Evolutionary conservation across 768 basidiomycete genomes (phyloP).

Genomic region (Suillus americanus): DNA sequence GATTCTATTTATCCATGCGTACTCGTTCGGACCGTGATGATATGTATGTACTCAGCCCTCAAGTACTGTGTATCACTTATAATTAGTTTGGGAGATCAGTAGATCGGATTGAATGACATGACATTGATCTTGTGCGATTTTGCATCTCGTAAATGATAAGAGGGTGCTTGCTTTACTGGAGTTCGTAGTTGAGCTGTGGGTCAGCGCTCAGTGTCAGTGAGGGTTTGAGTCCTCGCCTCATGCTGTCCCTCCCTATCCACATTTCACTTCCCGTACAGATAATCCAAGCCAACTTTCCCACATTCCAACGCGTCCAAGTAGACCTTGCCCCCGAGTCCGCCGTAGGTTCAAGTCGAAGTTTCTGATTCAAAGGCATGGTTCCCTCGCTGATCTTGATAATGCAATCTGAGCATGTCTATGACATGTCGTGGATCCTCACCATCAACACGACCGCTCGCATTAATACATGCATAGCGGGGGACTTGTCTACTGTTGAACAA

Average conservation of each 20-base stretch:
- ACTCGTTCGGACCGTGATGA: conserved; percentile 14
- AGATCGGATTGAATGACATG: neutral
- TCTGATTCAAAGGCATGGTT: neutral
- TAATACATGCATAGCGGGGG: neutral
- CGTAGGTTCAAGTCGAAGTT: neutral
- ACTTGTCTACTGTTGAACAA: neutral
- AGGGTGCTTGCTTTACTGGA: neutral
- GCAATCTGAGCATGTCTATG: neutral
- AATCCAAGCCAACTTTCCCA: neutral
- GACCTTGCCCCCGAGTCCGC: neutral
- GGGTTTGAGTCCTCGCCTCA: neutral
- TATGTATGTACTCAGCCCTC: conserved; percentile 20
- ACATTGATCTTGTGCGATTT: neutral
- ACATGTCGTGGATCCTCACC: neutral
- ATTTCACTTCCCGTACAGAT: neutral
- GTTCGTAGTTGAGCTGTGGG: neutral
- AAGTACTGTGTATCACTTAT: conserved; percentile 8
- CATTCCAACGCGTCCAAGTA: neutral
- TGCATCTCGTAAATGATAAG: neutral
- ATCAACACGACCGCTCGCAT: neutral
- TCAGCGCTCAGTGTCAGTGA: neutral
- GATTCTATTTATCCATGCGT: conserved; percentile 21
- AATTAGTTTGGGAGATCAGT: neutral
- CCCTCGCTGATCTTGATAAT: neutral
- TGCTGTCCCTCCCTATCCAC: neutral